These are phyloP conservation scores for Naganishia vaughanmartiniae DNA, from an alignment of 768 basidiomycete genomes.

Conservation along the genomic window DNA sequence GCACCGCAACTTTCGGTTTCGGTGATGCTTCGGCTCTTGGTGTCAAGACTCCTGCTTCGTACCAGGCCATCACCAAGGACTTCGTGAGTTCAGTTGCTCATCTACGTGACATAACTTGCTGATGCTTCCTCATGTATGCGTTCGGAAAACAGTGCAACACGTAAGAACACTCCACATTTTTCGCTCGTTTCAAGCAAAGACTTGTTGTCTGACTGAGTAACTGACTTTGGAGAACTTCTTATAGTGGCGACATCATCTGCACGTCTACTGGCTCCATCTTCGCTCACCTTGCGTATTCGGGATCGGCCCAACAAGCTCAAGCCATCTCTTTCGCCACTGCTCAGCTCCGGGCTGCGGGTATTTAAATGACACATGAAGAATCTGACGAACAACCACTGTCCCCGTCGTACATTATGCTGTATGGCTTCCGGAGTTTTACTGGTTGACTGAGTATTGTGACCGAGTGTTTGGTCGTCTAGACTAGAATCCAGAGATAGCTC, in stretches of 20 bases:
- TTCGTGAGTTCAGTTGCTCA: not conserved
- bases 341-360: constrained; percentile 11
- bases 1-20: not conserved
- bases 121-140: not conserved
- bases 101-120: too few relatives aligned
- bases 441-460: too few relatives aligned
- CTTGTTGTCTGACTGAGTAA: too few relatives aligned
- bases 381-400: too few relatives aligned
- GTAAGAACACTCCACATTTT: not conserved
- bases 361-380: not conserved
- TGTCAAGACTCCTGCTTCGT: constrained; percentile 1
- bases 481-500: too few relatives aligned
- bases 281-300: constrained; percentile 19
- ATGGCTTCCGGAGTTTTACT: too few relatives aligned
- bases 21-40: not conserved
- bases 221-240: not conserved
- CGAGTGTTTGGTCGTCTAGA: too few relatives aligned
- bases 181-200: not conserved
- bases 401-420: too few relatives aligned
- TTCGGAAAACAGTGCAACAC: constrained; percentile 11
- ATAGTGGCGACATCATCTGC: constrained; percentile 22
- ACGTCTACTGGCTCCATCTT: constrained; percentile 9
- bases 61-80: constrained; percentile 4
- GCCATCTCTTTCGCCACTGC: constrained; percentile 17
- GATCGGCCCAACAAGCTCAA: constrained; percentile 3